Percentiles rank a stretch among this genome's conserved stretches.
phyloP scores from a whole-genome alignment of 169 alveolate species.

The Plasmodium knowlesi region DNA sequence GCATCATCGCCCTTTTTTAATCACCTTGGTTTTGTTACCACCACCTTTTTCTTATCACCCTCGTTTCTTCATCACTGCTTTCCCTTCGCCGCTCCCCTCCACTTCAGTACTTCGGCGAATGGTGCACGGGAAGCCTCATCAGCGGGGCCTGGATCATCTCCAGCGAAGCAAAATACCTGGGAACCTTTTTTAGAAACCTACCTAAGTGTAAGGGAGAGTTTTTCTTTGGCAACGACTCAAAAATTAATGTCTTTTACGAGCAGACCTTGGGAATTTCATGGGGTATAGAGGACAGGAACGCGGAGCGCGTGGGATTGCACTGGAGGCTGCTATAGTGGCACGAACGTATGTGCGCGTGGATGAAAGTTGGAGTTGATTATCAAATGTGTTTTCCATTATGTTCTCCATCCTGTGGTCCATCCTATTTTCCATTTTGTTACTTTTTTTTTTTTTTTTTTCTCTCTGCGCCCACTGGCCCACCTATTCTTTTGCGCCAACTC shows the following conservation, averaged over 20 bases:
- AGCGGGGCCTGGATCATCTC: constrained; percentile 46
- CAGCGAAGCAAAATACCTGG: constrained; percentile 35
- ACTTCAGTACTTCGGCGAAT: constrained; percentile 82
- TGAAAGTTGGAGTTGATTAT: neutral
- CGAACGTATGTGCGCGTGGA: neutral
- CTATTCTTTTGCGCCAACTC: neutral
- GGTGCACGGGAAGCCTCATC: constrained; percentile 45
- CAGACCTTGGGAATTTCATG: constrained; percentile 25
- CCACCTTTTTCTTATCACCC: too few species aligned
- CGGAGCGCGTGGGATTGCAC: neutral
- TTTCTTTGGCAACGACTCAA: constrained; percentile 14
- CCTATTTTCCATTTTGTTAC: neutral
- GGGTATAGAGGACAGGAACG: neutral
- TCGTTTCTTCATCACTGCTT: neutral
- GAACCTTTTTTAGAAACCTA: constrained; percentile 32
- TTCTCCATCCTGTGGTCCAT: neutral
- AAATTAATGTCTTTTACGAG: constrained; percentile 36
- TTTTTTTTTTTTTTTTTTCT: neutral
- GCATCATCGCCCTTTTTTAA: neutral
- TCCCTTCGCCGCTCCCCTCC: neutral
- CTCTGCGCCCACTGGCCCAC: neutral
- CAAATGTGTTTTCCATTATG: neutral
- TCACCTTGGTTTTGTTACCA: too few species aligned
- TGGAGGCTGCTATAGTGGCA: constrained; percentile 15
- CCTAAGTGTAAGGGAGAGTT: constrained; percentile 40